Evolutionary conservation across 129 eudicot species (phyloP), one percentile per base, ranked within the genome.

Genomic region (Scalesia atractyloides): DNA sequence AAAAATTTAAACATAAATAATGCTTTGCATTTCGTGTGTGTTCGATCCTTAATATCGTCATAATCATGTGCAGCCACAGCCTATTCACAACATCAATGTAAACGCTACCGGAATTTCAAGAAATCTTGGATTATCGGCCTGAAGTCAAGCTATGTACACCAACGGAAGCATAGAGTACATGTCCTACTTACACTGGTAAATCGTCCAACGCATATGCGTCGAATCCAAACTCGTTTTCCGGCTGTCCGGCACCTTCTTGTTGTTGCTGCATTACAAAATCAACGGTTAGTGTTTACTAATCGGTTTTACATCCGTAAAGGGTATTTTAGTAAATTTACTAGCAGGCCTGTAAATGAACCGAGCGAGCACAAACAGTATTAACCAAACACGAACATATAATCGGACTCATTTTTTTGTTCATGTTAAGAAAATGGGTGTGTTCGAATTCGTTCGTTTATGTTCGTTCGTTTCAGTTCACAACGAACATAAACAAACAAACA

Each of bases 141-240:
- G 61, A 36, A 19, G 57, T 49, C 70, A 83, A 71, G 54, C 49
- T 83, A 83, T 82, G 79, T 87, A 91, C 91, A 78, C 65, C 76
- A 68, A 37, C 53, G 17, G 47, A 69, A 63, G 70, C 68, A 53
- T 66, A 72, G 5, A 68, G 69, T 48, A 26, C 53, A 7, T 18
- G 52, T 39, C 66, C 68, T 68, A 36, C 64, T 39, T 84, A 90
- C 62, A 78, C 95, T 0, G 92, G 92, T 72, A 93, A 88, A 72
- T 90, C 84, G 78, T 90, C 98, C 82, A 86, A 69, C 30, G 88
- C 77, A 48, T 85, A 90, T 47, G 89, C 91, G 22, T 90, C 93
- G 80, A 86, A 90, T 59, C 83, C 85, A 56, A 85, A 90, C 50
- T 90, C 94, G 20, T 57, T 79, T 39, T 84, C 93, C 17, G 77